Evolutionary conservation across 2,329 filamentous ascomycete species (phyloP).

Genomic region (Canariomyces notabilis): DNA sequence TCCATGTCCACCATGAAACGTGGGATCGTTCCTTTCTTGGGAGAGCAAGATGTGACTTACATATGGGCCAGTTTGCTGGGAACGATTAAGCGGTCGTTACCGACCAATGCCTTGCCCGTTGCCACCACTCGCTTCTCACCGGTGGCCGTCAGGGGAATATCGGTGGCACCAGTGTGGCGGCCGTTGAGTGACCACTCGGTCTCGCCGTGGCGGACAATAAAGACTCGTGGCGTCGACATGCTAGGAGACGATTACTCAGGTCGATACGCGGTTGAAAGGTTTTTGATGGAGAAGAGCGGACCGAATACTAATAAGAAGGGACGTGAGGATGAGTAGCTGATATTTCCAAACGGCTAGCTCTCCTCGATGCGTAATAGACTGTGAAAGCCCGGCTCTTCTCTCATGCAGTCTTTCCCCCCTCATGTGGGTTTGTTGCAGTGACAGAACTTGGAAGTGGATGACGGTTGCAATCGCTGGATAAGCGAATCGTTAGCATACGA

Average conservation of each 20-base stretch:
- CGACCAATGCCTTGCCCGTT: slow-evolving; percentile 79
- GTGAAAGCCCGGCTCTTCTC: no score
- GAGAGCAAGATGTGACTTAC: slow-evolving; percentile 42
- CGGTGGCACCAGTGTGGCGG: slow-evolving; percentile 77
- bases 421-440: no score
- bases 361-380: no score
- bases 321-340: no score
- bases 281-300: background rate
- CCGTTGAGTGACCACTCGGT: slow-evolving; percentile 92
- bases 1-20: no score
- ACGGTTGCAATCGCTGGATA: no score
- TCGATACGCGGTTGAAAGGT: no score
- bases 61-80: slow-evolving; percentile 77
- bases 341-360: no score
- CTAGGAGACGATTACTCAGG: background rate
- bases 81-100: slow-evolving; percentile 77
- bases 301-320: no score
- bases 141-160: slow-evolving; percentile 77
- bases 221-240: slow-evolving; percentile 62
- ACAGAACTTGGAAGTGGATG: no score
- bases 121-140: slow-evolving; percentile 71
- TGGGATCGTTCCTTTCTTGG: no score
- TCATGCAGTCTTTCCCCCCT: no score
- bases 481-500: slow-evolving; percentile 3
- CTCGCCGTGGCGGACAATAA: slow-evolving; percentile 85